Evolutionary conservation across 2,329 filamentous ascomycete genomes (phyloP), one percentile per base, ranked within the genome.

Genomic region (Cercospora citrullina): DNA sequence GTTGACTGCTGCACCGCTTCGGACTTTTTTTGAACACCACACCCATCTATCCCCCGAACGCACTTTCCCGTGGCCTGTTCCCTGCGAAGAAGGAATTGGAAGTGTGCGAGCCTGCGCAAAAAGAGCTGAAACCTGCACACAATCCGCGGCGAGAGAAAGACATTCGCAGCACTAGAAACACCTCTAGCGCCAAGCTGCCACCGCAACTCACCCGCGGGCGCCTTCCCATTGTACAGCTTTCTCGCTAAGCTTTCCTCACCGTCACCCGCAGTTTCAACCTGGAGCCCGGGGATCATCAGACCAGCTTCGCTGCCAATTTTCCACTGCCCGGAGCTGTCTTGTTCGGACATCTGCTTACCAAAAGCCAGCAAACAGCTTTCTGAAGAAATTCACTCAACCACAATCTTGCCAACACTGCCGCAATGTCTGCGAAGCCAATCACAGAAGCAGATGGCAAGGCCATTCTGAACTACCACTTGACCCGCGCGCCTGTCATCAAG

Each of bases 391-490:
- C 51, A 42, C 59, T 16, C 5, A 12, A 45, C 33, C 51, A 64
- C 30, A 57, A 28, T 28, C 55, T 28, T 31, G 21, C 42, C 62
- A 66, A 36, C 63, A 64, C 66, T 69, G 69, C 68, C 82, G 87
- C 79, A 79, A 96, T 96, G 93, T 93, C 92, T 81, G 92, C 95
- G 83, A 99, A 99, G 86, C 91, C 94, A 75, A 98, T 99, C 81
- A 85, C 91, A 87, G 95, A 99, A 88, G 94, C 94, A 87, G 95
- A 99, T 86, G 95, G 95, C 89, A 99, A 99, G 91, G 95, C 95
- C 88, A 98, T 99, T 87, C 89, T 99, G 89, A 98, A 97, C 91
- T 99, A 98, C 89, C 95, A 98, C 87, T 93, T 99, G 84, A 98
- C 95, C 77, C 91, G 95, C 81, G 93, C 95, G 76, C 90, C 93